Evolutionary conservation across 2,329 filamentous ascomycete species (phyloP).

Genomic region (Trichoderma arundinaceum): DNA sequence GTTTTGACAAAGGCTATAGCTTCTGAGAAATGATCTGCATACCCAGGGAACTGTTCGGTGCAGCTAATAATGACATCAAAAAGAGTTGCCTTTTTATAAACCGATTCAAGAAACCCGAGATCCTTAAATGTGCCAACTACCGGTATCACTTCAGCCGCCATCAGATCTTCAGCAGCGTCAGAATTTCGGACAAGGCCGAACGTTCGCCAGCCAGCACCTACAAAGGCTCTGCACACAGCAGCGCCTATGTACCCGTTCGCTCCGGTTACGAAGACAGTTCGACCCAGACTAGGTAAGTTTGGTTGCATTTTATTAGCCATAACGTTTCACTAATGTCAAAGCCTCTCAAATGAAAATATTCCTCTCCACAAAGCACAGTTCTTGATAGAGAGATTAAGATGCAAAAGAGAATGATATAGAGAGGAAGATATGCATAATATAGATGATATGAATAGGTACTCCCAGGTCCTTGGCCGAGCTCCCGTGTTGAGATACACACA

Average conservation of each 20-base stretch:
- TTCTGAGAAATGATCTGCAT: conserved; percentile 48
- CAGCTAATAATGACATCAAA: conserved; percentile 39
- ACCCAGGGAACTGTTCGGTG: conserved; percentile 49
- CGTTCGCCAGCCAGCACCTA: conserved; percentile 51
- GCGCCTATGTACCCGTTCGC: conserved; percentile 57
- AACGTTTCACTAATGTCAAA: too few relatives aligned
- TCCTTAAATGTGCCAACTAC: conserved; percentile 43
- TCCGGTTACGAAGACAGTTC: conserved; percentile 52
- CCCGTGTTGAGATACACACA: too few relatives aligned
- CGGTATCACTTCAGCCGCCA: conserved; percentile 48
- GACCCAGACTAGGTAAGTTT: neutral
- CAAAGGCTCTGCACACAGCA: conserved; percentile 53
- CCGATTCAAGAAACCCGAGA: conserved; percentile 6
- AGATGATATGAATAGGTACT: too few relatives aligned
- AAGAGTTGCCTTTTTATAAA: neutral
- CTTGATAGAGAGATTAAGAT: too few relatives aligned
- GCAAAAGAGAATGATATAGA: too few relatives aligned
- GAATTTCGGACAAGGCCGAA: conserved; percentile 52
- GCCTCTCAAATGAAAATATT: too few relatives aligned
- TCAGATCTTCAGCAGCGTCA: conserved; percentile 41
- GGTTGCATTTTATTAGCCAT: neutral
- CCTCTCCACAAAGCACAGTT: too few relatives aligned
- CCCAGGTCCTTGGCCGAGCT: too few relatives aligned
- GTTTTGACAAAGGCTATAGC: conserved; percentile 44
- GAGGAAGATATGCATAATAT: too few relatives aligned